A percentile compares a stretch with the other conserved stretches of the same genome.
Conservation (phyloP, 352 stramenopile species). For the Globisporangium sylvaticum region DNA sequence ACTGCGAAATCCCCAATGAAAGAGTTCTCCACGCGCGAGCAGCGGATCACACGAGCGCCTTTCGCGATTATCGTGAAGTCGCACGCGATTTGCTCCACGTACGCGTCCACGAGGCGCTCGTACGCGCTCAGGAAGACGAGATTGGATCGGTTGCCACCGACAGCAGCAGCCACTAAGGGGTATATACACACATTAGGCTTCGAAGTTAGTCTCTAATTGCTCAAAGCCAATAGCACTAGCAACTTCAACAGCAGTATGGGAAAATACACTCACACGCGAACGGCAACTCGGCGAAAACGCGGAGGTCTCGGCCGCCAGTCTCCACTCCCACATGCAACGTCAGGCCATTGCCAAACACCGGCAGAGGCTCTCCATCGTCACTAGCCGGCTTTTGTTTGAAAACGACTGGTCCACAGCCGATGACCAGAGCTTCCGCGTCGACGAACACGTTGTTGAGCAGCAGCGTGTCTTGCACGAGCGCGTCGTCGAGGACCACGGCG, state of each 20-base stretch:
- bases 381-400: neutral
- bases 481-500: slow-evolving; percentile 61
- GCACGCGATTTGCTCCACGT: slow-evolving; percentile 36
- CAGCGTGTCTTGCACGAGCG: slow-evolving; percentile 68
- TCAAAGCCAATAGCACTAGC: neutral
- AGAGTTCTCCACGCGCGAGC: slow-evolving; percentile 46
- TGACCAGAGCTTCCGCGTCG: slow-evolving; percentile 39
- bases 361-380: neutral
- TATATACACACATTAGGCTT: neutral
- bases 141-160: slow-evolving; percentile 45
- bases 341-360: slow-evolving; percentile 49
- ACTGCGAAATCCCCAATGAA: slow-evolving; percentile 66
- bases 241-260: neutral
- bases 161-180: slow-evolving; percentile 28
- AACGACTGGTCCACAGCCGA: slow-evolving; percentile 66
- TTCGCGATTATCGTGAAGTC: slow-evolving; percentile 49
- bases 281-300: slow-evolving; percentile 65
- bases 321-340: slow-evolving; percentile 80
- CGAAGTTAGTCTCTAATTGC: neutral
- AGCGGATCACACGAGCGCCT: slow-evolving; percentile 56
- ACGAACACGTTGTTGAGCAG: slow-evolving; percentile 51
- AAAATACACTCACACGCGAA: slow-evolving; percentile 36
- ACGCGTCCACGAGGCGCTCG: slow-evolving; percentile 46
- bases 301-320: slow-evolving; percentile 68
- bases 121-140: slow-evolving; percentile 37